Evolutionary conservation across 2,329 filamentous ascomycete species (phyloP), one percentile per base, ranked within the genome.

Genomic region (Botrytis squamosa): DNA sequence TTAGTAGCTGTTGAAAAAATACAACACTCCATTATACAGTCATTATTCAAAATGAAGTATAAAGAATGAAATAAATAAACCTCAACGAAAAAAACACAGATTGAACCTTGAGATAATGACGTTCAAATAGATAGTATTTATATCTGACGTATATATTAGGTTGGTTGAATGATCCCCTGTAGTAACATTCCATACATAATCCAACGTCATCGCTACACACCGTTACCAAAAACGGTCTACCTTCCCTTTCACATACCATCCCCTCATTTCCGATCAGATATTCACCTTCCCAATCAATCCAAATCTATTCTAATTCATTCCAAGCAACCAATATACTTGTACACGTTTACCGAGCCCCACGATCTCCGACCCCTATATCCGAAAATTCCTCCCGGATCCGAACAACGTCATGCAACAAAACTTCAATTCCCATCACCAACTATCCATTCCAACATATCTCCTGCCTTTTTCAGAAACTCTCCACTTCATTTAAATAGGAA

Each of bases 1-100:
- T 2, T n/a, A n/a, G 14, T 52, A 52, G 49, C 49, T n/a, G 22
- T 25, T 52, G 10, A 6, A 6, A 52, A 52, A 14, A 52, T n/a
- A 14, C 25, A 52, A 6, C 10, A 52, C 0, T 1, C 6, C n/a
- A 10, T 3, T 1, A 52, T 5, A n/a, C 1, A 6, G 14, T 3
- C 25, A 25, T 55, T 55, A 2, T 16, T 14, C 25, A 5, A n/a
- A 16, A 55, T 33, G 25, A 3, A 25, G 16, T n/a, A n/a, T 6
- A n/a, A n/a, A 55, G 12, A 55, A n/a, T 55, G 12, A 7, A 52
- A 55, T 55, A 14, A 55, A 55, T 16, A 55, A n/a, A 0, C 6
- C 49, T 55, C 1, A 3, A 7, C 12, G 4, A 7, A 55, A 55
- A 55, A 16, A 55, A 3, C 25, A n/a, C 49, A 55, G 2, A 14